These are phyloP conservation scores for Quercus glauca DNA, from an alignment of 306 rosid genomes.

Conservation along the genomic window DNA sequence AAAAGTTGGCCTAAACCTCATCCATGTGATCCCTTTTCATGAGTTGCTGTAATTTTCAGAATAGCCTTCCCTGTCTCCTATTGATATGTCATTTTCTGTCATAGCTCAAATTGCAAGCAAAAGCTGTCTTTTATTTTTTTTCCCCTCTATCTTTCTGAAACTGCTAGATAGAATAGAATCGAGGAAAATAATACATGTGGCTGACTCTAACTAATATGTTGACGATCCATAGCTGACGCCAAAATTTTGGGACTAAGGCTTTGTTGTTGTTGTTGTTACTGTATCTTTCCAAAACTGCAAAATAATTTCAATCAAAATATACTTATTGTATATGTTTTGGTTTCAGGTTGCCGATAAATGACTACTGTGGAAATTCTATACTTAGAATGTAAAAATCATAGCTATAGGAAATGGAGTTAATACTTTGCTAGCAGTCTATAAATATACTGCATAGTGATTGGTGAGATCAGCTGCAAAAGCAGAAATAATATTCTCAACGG, in stretches of 20 bases:
- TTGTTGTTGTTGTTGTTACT: too few relatives aligned
- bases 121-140: neutral
- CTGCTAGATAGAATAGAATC: too few relatives aligned
- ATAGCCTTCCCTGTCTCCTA: neutral
- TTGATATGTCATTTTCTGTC: neutral
- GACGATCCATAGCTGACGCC: too few relatives aligned
- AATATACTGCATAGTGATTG: neutral
- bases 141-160: neutral
- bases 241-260: too few relatives aligned
- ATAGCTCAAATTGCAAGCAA: neutral
- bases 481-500: neutral
- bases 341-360: neutral
- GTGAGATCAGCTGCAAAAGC: neutral
- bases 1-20: neutral
- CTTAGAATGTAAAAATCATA: neutral
- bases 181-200: too few relatives aligned
- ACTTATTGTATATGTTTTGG: neutral
- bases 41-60: neutral
- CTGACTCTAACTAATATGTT: too few relatives aligned
- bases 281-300: neutral
- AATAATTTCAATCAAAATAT: neutral
- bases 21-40: neutral
- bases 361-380: neutral
- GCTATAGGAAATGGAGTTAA: neutral
- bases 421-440: neutral